phyloP scores from a whole-genome alignment of 2,329 filamentous ascomycete genomes.

The Fusarium odoratissimum region DNA sequence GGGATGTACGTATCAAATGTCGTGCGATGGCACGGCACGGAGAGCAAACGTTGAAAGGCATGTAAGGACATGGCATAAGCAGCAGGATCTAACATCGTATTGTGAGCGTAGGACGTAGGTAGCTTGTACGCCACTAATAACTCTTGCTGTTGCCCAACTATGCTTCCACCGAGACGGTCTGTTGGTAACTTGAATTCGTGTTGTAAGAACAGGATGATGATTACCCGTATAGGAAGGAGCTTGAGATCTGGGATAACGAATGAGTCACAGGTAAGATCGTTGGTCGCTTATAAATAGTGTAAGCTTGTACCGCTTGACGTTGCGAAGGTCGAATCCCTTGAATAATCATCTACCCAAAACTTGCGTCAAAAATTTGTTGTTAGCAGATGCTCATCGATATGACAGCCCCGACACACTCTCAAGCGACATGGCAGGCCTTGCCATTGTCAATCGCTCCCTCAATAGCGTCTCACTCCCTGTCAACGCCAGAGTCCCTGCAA shows the following conservation, averaged over 20 bases:
- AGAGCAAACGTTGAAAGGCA: not conserved
- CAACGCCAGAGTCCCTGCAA: not conserved
- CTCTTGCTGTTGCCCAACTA: not conserved
- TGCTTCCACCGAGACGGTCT: rapidly evolving
- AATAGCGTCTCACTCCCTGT: constrained; percentile 2
- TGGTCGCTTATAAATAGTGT: not conserved
- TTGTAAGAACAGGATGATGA: rapidly evolving
- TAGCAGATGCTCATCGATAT: not conserved
- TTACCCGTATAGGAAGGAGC: not conserved
- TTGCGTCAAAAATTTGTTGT: rapidly evolving
- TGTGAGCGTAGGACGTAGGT: not conserved
- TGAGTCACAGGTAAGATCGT: not conserved
- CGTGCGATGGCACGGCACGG: not conserved
- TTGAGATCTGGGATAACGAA: not conserved
- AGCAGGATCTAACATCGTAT: not conserved
- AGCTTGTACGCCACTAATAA: not conserved
- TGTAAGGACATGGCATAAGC: not conserved
- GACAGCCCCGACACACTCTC: not conserved
- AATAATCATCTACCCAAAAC: no score
- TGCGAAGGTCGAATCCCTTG: no score
- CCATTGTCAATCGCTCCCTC: not conserved
- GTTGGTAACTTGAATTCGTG: rapidly evolving
- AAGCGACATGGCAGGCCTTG: not conserved
- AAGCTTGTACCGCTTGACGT: not conserved
- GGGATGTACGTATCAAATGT: not conserved